phyloP scores from a whole-genome alignment of 169 alveolate genomes.

The Besnoitia besnoiti region DNA sequence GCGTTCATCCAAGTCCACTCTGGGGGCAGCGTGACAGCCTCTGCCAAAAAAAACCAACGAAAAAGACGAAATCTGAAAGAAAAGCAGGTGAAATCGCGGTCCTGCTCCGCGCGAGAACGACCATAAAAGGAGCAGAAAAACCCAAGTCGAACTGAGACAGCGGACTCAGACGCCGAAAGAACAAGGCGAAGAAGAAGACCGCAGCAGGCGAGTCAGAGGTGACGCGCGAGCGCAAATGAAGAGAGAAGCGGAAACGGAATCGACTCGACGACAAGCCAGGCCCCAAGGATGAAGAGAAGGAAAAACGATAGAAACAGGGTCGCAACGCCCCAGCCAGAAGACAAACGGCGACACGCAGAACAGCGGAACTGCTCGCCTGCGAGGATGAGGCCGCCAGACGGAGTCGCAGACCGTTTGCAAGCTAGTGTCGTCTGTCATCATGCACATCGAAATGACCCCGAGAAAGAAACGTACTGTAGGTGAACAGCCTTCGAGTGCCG shows the following conservation, averaged over 20 bases:
- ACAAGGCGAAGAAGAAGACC: neutral
- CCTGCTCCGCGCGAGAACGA: neutral
- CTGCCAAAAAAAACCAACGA: neutral
- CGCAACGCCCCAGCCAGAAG: neutral
- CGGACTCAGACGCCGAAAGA: neutral
- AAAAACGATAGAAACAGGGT: neutral
- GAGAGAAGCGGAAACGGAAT: neutral
- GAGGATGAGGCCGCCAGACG: no score
- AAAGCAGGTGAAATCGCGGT: neutral
- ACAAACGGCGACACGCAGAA: neutral
- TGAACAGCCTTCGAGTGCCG: neutral
- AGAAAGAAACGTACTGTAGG: neutral
- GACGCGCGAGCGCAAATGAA: neutral
- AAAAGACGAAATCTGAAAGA: neutral
- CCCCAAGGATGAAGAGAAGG: neutral
- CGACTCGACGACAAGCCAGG: neutral
- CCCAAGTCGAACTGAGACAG: neutral
- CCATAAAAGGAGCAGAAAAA: neutral
- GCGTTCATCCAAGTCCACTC: constrained; percentile 32
- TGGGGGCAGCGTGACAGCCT: neutral
- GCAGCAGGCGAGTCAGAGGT: neutral
- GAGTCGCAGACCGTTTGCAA: no score
- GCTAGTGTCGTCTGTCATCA: no score
- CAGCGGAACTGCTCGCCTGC: neutral
- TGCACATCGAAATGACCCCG: neutral